Conservation (phyloP, 768 basidiomycete species). For the Crepidotus variabilis region DNA sequence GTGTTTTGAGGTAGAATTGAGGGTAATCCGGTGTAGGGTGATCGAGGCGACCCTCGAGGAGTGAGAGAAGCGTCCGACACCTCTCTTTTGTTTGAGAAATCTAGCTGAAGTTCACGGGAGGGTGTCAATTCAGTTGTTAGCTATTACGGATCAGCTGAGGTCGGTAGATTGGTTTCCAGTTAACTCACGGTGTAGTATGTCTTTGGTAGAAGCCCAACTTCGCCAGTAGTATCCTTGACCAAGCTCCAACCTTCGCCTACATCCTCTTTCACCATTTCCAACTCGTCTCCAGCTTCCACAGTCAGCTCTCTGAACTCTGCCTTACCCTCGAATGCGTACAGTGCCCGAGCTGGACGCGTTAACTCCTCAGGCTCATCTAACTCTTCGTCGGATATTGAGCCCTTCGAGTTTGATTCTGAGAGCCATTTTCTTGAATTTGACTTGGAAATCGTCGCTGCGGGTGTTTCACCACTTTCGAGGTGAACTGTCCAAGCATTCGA, state of each 20-base stretch:
- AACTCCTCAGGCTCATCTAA: slow-evolving; percentile 29
- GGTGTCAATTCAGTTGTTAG: slow-evolving; percentile 63
- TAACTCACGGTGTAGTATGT: slow-evolving; percentile 68
- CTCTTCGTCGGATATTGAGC: slow-evolving; percentile 41
- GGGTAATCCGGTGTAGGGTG: slow-evolving; percentile 22
- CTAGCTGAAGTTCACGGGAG: slow-evolving; percentile 40
- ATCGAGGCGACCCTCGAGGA: slow-evolving; percentile 42
- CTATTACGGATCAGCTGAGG: slow-evolving; percentile 28
- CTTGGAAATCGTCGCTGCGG: slow-evolving; percentile 23
- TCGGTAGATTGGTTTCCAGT: slow-evolving; percentile 1
- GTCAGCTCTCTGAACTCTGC: slow-evolving; percentile 68
- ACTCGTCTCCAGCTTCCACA: slow-evolving; percentile 64
- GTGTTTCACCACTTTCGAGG: slow-evolving; percentile 28
- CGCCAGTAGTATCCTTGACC: slow-evolving; percentile 50
- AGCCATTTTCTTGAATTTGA: slow-evolving; percentile 33
- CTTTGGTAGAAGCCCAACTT: slow-evolving; percentile 65
- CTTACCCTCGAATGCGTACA: slow-evolving; percentile 76
- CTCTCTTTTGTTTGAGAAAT: slow-evolving; percentile 20
- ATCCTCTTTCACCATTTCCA: slow-evolving; percentile 70
- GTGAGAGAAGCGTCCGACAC: slow-evolving; percentile 38
- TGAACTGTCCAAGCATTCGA: slow-evolving; percentile 76
- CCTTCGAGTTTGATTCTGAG: slow-evolving; percentile 30
- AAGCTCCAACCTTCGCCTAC: slow-evolving; percentile 81
- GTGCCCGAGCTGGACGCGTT: slow-evolving; percentile 54
- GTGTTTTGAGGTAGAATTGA: slow-evolving; percentile 63